Evolutionary conservation across 2,329 filamentous ascomycete genomes (phyloP), one percentile per base, ranked within the genome.

Genomic region (Fusarium tricinctum): DNA sequence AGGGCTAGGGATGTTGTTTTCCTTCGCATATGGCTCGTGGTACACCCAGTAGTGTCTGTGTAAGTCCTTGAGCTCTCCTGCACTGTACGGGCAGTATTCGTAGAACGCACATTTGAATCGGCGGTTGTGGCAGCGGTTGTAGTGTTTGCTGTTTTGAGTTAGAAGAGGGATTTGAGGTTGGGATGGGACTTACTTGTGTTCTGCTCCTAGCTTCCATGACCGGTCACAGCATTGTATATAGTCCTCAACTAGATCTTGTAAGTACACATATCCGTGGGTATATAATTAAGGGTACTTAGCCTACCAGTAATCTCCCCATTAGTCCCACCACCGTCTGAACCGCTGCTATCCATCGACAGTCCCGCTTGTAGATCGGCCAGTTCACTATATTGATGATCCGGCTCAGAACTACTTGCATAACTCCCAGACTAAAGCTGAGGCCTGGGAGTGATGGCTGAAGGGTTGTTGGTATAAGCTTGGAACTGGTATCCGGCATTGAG

Each of bases 31-130:
- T 3, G 26, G 17, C 19, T 42, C 9, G 6, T 73, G 70, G 2
- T 50, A 38, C 1, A 47, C 43, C 66, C 63, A 62, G 7, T 63
- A 68, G n/a, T 73, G 70, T 6, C 70, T 65, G 19, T 47, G 0
- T 0, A 63, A 47, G 8, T 50, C 58, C 8, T 44, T 73, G 0
- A 40, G 57, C 2, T 60, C 45, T 0, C 56, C 42, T 5, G 20
- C 32, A 1, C 9, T 2, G 13, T 15, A 13, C 2, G 3, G 0
- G 14, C 70, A 73, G 4, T 6, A 4, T 0, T 54, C 13, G 3
- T 23, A 12, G 3, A 45, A 60, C 12, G 38, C 4, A 22, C 70
- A 73, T 6, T 2, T n/a, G 10, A 52, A 43, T 5, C 66, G 39
- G 2, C 22, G 63, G 0, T 49, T 35, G 5, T 73, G 70, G 4